These are phyloP conservation scores for Trametes hirsuta DNA, from an alignment of 1,284 basidiomycete species.

Conservation along the genomic window DNA sequence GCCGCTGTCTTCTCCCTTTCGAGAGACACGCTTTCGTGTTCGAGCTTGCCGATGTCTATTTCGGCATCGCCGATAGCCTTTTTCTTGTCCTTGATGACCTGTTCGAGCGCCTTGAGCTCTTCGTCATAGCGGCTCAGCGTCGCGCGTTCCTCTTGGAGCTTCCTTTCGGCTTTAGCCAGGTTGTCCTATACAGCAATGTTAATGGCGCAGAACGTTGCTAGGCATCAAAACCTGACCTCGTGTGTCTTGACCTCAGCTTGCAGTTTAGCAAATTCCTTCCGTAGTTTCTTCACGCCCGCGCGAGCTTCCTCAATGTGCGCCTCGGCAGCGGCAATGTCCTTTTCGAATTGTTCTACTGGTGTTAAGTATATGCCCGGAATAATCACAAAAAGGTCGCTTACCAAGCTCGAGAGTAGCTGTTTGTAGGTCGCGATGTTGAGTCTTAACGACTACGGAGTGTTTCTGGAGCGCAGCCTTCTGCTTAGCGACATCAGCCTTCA, in stretches of 20 bases:
- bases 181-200: conserved; percentile 45
- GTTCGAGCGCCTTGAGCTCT: conserved; percentile 84
- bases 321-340: conserved; percentile 72
- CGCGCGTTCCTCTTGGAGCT: conserved; percentile 83
- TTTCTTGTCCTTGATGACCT: conserved; percentile 83
- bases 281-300: conserved; percentile 59
- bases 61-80: conserved; percentile 75
- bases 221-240: conserved; percentile 47
- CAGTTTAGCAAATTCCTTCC: conserved; percentile 68
- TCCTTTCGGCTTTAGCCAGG: conserved; percentile 68
- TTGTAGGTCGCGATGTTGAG: conserved; percentile 87
- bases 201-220: not conserved
- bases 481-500: conserved; percentile 83
- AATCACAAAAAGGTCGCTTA: conserved; percentile 41
- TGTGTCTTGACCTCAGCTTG: conserved; percentile 53
- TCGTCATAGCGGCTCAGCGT: conserved; percentile 87
- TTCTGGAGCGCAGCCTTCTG: conserved; percentile 85
- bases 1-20: conserved; percentile 57
- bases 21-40: conserved; percentile 54
- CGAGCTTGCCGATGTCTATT: conserved; percentile 63
- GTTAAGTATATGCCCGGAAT: not conserved
- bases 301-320: conserved; percentile 65
- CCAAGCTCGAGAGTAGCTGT: conserved; percentile 87
- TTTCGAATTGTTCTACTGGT: conserved; percentile 77
- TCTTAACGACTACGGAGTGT: conserved; percentile 82